Evolutionary conservation across 768 basidiomycete species (phyloP).

Genomic region (Candolleomyces efflorescens): DNA sequence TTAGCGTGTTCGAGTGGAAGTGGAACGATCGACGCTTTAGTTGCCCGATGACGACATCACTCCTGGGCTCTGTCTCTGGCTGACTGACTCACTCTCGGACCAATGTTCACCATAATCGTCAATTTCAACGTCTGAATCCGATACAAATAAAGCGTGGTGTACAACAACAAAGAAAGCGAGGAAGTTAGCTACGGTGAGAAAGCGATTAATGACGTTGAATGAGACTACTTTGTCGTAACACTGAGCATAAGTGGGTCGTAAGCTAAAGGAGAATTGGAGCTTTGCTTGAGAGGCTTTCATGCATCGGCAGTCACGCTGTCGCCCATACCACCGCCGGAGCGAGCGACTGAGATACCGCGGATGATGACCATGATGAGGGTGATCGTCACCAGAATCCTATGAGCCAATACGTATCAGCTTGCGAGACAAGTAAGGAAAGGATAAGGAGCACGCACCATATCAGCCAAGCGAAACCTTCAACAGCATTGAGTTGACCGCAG

Average conservation of each 20-base stretch:
- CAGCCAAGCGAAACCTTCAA: conserved; percentile 73
- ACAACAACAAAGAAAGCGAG: background rate
- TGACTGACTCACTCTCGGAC: too few relatives aligned
- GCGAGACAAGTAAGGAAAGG: background rate
- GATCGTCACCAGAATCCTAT: conserved; percentile 63
- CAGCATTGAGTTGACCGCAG: conserved; percentile 74
- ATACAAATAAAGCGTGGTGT: background rate
- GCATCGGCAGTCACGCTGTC: conserved; percentile 28
- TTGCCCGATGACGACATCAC: background rate
- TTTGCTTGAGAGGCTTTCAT: background rate
- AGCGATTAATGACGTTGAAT: background rate
- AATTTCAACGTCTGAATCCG: background rate
- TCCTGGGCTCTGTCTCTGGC: too few relatives aligned
- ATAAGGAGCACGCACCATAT: conserved; percentile 47
- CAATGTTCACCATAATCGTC: too few relatives aligned
- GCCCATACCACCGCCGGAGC: conserved; percentile 63
- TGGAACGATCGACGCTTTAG: too few relatives aligned
- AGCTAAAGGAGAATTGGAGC: background rate
- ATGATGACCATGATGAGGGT: conserved; percentile 40
- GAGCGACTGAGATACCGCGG: conserved; percentile 54
- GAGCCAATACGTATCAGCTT: background rate
- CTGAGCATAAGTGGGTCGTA: background rate
- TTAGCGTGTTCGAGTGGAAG: too few relatives aligned
- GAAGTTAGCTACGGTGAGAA: background rate
- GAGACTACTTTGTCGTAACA: background rate